Percentiles rank a stretch among this genome's conserved stretches.
These are phyloP conservation scores for Rhododendron ovatum DNA, from an alignment of 148 eudicot species.

Conservation along the genomic window DNA sequence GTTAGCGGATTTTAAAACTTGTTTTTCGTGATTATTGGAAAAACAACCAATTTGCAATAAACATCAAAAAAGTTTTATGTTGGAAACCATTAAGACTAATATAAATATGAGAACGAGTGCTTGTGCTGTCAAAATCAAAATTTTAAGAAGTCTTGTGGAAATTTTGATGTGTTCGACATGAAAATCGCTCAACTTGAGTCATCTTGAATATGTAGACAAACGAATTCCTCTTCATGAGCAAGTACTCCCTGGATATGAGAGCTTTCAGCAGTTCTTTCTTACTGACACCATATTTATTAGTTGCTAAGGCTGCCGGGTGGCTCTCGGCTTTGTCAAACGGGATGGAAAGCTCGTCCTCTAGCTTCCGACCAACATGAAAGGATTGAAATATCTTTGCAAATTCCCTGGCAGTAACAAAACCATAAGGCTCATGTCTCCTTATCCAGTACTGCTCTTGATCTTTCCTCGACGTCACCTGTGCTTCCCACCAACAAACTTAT, in stretches of 20 bases:
- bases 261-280: slow-evolving; percentile 17
- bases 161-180: neutral
- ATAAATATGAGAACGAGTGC: neutral
- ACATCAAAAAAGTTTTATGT: neutral
- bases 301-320: slow-evolving; percentile 23
- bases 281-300: slow-evolving; percentile 9
- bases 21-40: neutral
- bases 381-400: slow-evolving; percentile 15
- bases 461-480: slow-evolving; percentile 17
- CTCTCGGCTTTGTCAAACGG: slow-evolving; percentile 20
- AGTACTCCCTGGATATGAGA: slow-evolving; percentile 10
- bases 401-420: slow-evolving; percentile 5
- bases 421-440: neutral
- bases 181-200: neutral
- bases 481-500: no score
- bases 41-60: neutral
- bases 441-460: slow-evolving; percentile 25
- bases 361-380: slow-evolving; percentile 9
- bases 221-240: slow-evolving; percentile 21
- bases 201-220: slow-evolving; percentile 22
- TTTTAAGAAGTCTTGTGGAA: neutral
- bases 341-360: slow-evolving; percentile 11
- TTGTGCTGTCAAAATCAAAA: neutral
- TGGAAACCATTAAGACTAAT: neutral
- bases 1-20: neutral